These are phyloP conservation scores for Coemansia sp. DNA, from an alignment of 192 early-diverging fungal species.

Conservation along the genomic window DNA sequence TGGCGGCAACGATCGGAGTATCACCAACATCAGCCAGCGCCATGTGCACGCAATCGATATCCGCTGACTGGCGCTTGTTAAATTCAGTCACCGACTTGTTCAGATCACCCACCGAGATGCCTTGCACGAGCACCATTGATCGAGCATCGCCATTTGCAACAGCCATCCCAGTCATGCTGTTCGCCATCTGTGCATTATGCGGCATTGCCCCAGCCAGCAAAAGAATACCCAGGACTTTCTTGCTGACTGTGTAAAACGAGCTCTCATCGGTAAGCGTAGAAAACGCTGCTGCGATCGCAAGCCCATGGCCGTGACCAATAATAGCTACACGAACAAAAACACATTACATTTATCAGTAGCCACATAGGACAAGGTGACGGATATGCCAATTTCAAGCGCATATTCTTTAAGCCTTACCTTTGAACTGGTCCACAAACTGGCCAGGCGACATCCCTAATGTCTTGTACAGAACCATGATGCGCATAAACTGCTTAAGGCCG, in stretches of 20 bases:
- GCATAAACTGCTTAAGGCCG: constrained; percentile 84
- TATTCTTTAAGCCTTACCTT: constrained; percentile 19
- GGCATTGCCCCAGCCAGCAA: constrained; percentile 82
- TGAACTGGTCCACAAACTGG: constrained; percentile 18
- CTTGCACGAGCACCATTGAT: constrained; percentile 24
- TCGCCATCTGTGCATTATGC: constrained; percentile 55
- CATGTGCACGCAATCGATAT: too few relatives aligned
- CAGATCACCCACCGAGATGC: background rate
- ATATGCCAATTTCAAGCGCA: background rate
- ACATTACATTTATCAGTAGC: background rate
- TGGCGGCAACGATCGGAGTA: too few relatives aligned
- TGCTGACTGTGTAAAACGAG: constrained; percentile 72
- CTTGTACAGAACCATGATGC: constrained; percentile 67
- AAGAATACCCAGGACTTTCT: constrained; percentile 76
- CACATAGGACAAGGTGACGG: background rate
- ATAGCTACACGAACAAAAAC: constrained; percentile 14
- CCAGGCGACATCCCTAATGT: constrained; percentile 61
- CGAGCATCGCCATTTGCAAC: background rate
- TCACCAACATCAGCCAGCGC: too few relatives aligned
- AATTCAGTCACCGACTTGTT: background rate
- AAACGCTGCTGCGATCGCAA: constrained; percentile 81
- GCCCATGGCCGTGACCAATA: constrained; percentile 90
- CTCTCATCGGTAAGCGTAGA: constrained; percentile 72
- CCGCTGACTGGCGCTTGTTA: too few relatives aligned
- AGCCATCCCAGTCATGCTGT: background rate